Evolutionary conservation across 2,329 filamentous ascomycete species (phyloP).

Genomic region (Dothidotthia symphoricarpi): DNA sequence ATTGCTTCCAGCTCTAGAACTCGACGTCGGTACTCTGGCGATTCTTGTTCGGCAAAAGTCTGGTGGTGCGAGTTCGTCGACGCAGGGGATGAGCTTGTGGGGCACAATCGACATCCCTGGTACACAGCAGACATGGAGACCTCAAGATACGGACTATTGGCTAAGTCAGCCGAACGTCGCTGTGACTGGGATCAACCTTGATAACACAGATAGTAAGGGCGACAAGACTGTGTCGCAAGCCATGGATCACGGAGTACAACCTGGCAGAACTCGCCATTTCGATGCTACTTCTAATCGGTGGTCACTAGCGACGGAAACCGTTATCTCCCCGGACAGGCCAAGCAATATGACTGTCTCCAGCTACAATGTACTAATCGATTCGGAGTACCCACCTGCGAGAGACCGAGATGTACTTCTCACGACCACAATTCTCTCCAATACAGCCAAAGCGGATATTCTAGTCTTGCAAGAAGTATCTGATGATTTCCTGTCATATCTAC

Average conservation of each 20-base stretch:
- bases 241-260: conserved; percentile 16
- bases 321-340: conserved; percentile 2
- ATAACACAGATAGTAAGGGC: background rate
- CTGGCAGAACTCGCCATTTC: conserved; percentile 35
- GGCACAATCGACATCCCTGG: conserved; percentile 46
- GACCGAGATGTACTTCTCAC: conserved; percentile 42
- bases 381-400: conserved; percentile 35
- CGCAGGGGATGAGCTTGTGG: conserved; percentile 57
- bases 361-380: conserved; percentile 48
- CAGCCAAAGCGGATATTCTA: conserved; percentile 40
- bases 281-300: conserved; percentile 23
- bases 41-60: conserved; percentile 54
- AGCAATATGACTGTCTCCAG: conserved; percentile 38
- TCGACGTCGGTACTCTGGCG: conserved; percentile 51
- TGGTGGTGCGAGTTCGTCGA: conserved; percentile 27
- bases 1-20: conserved; percentile 50
- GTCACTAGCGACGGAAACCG: conserved; percentile 7
- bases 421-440: conserved; percentile 33
- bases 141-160: conserved; percentile 16
- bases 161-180: background rate
- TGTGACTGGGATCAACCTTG: too few relatives aligned
- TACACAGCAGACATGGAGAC: conserved; percentile 1
- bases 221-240: background rate
- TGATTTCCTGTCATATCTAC: conserved; percentile 58
- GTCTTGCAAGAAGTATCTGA: conserved; percentile 65